phyloP scores from a whole-genome alignment of 75 land plant genomes.

The Selaginella moellendorffii region DNA sequence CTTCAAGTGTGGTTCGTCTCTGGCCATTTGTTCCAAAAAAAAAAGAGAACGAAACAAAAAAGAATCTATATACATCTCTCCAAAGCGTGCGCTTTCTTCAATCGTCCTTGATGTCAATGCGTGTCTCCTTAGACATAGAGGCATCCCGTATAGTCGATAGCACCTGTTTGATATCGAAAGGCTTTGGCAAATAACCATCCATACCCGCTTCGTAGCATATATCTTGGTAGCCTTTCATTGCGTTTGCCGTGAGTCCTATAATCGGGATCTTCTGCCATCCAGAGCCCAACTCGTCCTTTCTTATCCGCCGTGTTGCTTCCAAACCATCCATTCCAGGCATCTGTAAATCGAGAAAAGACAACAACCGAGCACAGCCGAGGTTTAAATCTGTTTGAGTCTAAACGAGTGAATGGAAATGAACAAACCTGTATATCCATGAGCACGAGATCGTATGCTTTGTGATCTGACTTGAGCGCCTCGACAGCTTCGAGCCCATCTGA shows the following conservation, averaged over 20 bases:
- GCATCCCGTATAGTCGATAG: background rate
- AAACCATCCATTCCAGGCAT: background rate
- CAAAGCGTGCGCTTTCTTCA: no score
- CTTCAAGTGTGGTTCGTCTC: no score
- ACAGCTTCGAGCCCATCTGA: background rate
- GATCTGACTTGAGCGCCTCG: background rate
- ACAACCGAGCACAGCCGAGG: no score
- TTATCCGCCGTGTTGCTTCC: background rate
- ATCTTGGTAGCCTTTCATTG: background rate
- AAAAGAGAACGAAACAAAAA: no score
- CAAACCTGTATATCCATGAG: slow-evolving; percentile 9
- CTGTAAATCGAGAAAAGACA: no score
- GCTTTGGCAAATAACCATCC: background rate
- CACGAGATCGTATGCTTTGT: background rate
- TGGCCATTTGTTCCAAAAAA: no score
- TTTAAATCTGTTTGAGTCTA: background rate
- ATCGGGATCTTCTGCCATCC: background rate
- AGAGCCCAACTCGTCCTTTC: background rate
- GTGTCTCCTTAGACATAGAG: background rate
- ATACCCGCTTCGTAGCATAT: background rate
- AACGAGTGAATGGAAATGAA: background rate
- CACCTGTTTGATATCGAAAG: background rate
- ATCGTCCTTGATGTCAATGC: background rate
- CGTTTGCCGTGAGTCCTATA: background rate
- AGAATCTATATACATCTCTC: no score